Conservation (phyloP, 768 basidiomycete species). For the Psilocybe tampanensis region DNA sequence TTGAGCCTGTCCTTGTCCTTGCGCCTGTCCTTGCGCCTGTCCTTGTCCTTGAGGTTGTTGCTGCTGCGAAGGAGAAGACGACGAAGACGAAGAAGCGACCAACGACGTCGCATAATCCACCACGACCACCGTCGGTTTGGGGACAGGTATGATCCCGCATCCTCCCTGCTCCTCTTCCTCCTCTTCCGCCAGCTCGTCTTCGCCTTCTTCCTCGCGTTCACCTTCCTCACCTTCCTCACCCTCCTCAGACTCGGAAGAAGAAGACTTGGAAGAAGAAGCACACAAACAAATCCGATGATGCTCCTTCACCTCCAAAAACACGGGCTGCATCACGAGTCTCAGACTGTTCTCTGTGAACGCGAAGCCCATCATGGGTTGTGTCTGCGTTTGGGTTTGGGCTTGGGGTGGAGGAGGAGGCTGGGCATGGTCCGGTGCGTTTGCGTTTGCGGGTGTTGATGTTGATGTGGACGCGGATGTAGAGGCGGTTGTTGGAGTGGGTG, state of each 20-base stretch:
- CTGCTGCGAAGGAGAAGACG: background rate
- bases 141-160: conserved; percentile 16
- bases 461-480: too few relatives aligned
- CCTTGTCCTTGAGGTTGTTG: too few relatives aligned
- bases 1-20: too few relatives aligned
- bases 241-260: background rate
- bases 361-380: conserved; percentile 13
- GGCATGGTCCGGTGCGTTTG: background rate
- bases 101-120: background rate
- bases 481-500: too few relatives aligned
- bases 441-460: too few relatives aligned
- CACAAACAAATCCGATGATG: conserved; percentile 39
- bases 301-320: conserved; percentile 64
- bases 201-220: conserved; percentile 3
- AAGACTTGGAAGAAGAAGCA: conserved; percentile 1
- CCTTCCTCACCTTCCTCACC: background rate
- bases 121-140: conserved; percentile 2
- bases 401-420: background rate
- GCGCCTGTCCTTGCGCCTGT: too few relatives aligned
- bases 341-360: conserved; percentile 36
- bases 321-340: conserved; percentile 44
- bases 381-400: background rate
- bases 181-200: conserved; percentile 5
- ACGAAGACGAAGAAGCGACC: too few relatives aligned
- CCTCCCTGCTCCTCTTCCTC: conserved; percentile 10